Base-by-base conservation (phyloP, 768 basidiomycete genomes). In the Rubroboletus pulcherrimus region DNA sequence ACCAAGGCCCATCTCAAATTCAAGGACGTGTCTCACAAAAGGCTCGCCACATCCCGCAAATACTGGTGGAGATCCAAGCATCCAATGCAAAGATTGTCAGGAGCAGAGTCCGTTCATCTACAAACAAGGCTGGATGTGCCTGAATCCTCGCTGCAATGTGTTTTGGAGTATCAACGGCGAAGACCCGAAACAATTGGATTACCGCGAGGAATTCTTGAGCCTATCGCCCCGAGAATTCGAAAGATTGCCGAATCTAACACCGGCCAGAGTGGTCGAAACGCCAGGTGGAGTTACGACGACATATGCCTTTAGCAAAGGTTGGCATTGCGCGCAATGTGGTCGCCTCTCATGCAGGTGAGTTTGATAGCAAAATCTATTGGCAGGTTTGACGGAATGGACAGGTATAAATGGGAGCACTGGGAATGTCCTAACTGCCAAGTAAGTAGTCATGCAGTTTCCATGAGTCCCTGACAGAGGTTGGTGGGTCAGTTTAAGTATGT, bases 351-450 rank as follows among this genome's bases (percentile, higher is more conserved):
- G 82, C 73, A 80, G 89, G 89, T 90, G 56, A 77, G 63, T 43
- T 49, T 31, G 17, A 33, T 29, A 26, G 21, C 24, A 21, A 39
- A 54, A 33, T n/a, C 19, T 37, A 15, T 38, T 4, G 21, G 44
- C 43, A 37, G 11, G 30, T 29, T 37, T 59, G 54, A 61, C 35
- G 39, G 35, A 41, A 45, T 19, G 46, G 43, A 40, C 30, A 91
- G 90, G 61, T 84, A 68, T 50, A 86, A 85, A 69, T 91, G 89
- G 89, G 81, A 88, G 64, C 64, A 78, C 47, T 90, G 87, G 82
- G 80, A 87, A 66, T 93, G 90, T 63, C 69, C 75, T 33, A 63
- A 75, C 53, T 92, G 89, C 65, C 62, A 74, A 17, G 89, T 89
- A 68, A 50, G 73, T 49, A 14, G 29, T 29, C 12, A 6, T 19